Conservation (phyloP, 23 red algal species). For the Chondrus crispus region DNA sequence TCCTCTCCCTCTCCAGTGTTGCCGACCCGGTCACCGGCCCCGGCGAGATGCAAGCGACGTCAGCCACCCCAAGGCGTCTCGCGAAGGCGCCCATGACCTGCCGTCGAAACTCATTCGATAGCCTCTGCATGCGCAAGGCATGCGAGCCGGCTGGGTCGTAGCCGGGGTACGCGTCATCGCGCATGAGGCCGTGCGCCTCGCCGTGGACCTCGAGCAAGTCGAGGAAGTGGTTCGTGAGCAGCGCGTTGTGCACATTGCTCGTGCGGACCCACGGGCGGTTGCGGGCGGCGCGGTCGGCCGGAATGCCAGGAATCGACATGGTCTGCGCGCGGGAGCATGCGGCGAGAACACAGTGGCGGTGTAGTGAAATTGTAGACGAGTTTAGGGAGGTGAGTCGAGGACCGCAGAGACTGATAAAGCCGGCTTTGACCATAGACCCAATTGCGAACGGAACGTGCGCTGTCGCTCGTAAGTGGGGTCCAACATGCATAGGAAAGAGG, state of each 20-base stretch:
- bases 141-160: neutral
- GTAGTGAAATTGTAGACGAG: neutral
- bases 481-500: too few species aligned
- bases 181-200: neutral
- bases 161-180: neutral
- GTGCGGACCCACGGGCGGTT: neutral
- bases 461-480: too few species aligned
- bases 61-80: neutral
- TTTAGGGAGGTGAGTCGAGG: too few species aligned
- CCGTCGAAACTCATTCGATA: conserved; percentile 25
- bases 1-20: neutral
- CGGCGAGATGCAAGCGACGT: neutral
- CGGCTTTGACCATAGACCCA: too few species aligned
- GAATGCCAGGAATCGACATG: neutral
- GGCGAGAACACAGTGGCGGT: neutral
- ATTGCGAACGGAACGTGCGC: too few species aligned
- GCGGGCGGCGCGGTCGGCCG: neutral
- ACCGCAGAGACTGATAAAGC: too few species aligned
- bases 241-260: neutral
- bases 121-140: neutral
- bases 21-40: neutral
- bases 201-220: conserved; percentile 32
- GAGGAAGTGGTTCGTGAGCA: conserved; percentile 21
- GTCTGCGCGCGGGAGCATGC: neutral
- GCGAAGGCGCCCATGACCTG: conserved; percentile 53